Base-by-base conservation (phyloP, 1,139 yeast species). In the Kodamaea arcana region DNA sequence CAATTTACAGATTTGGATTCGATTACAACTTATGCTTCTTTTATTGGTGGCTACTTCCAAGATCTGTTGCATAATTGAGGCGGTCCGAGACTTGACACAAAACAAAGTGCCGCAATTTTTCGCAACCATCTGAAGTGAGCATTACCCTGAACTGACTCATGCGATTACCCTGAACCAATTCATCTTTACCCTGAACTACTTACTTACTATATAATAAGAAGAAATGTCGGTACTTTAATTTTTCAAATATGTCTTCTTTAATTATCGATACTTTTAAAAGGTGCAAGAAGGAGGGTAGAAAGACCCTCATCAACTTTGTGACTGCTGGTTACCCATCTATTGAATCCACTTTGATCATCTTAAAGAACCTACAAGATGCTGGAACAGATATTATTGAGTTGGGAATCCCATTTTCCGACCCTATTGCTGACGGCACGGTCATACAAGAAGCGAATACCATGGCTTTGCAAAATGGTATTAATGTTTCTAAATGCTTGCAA, bases 401-500 rank as follows among this genome's bases (percentile, higher is more conserved):
- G 33, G 98, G 99, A 43, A 68, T 94, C 55, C 99, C 99, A 30
- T 92, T 92, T 59, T 83, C 96, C n/a, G 99, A 92, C 57, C 98
- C 99, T 29, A 87, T 92, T 53, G 99, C 97, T 27, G 99, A 92
- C 59, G 99, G 99, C 30, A 95, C 97, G 25, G 87, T 95, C n/a
- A 92, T 92, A 50, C 98, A 92, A 62, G 79, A 69, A 24, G 87
- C 97, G 27, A 90, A 90, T 62, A 76, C 76, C 24, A 68, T 64
- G 15, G 94, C 98, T 10, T 72, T 92, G 46, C 72, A 76, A 22
- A 88, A 92, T 50, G 95, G 95, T 11, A 78, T 88, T 41, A 81
- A 88, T 20, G 80, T 87, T 40, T 56, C 69, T 8, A 70, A 72
- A 50, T 79, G 85, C 44, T 66, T 92, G 43, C 88, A 84, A 12